phyloP scores from a whole-genome alignment of 805 yeast genomes.

The Candida succiphila region DNA sequence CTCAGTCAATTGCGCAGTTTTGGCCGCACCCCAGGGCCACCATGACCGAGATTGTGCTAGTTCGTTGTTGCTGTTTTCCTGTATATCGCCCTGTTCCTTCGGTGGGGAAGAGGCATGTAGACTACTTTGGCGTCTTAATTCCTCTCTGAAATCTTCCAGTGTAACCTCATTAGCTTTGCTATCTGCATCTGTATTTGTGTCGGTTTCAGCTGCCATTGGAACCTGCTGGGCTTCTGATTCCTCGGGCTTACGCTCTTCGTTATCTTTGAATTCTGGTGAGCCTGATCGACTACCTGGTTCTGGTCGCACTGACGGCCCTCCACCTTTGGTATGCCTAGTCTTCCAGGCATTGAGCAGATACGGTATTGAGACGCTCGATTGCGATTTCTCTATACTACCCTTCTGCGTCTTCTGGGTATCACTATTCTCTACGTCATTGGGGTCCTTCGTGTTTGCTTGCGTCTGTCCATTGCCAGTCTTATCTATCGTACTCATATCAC shows the following conservation, averaged over 20 bases:
- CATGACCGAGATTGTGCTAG: neutral
- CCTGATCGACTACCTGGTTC: neutral
- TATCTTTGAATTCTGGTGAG: neutral
- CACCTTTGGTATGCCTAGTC: neutral
- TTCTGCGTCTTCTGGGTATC: neutral
- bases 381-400: conserved; percentile 7
- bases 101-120: neutral
- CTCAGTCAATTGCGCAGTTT: no score
- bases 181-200: neutral
- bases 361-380: conserved; percentile 11
- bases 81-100: neutral
- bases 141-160: conserved; percentile 15
- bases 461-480: no score
- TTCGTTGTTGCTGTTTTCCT: neutral
- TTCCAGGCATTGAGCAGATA: conserved; percentile 6
- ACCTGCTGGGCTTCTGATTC: neutral
- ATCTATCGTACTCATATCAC: no score
- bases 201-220: neutral
- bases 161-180: conserved; percentile 9
- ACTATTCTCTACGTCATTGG: neutral
- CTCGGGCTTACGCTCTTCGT: neutral
- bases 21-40: conserved; percentile 2
- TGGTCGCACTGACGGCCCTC: neutral
- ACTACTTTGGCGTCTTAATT: conserved; percentile 6
- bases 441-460: neutral